Conservation (phyloP, 345 rosid species). For the Hibiscus mutabilis region DNA sequence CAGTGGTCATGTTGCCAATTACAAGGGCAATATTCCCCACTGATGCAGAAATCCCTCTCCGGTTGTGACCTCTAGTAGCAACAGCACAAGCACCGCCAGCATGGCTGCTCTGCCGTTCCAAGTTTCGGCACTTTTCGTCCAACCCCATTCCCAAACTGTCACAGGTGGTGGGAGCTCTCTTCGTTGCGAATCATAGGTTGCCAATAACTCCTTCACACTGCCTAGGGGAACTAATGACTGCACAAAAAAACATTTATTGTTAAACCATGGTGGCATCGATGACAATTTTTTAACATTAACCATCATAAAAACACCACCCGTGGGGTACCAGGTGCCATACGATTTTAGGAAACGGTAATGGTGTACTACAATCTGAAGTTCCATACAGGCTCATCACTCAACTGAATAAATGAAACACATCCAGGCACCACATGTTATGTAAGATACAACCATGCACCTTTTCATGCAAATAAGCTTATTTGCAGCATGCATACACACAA, state of each 20-base stretch:
- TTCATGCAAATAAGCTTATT: neutral
- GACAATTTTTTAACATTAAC: neutral
- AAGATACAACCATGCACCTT: no score
- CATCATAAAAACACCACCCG: no score
- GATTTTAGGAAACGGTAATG: no score
- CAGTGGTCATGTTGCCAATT: no score
- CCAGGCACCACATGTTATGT: no score
- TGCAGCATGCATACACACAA: neutral
- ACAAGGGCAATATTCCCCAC: conserved; percentile 76
- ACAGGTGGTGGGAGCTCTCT: conserved; percentile 88
- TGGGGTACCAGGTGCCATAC: no score
- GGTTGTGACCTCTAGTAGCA: conserved; percentile 85
- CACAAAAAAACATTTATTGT: conserved; percentile 12
- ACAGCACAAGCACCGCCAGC: conserved; percentile 77
- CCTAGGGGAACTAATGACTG: conserved; percentile 97
- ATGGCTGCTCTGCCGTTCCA: conserved; percentile 99
- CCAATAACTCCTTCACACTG: conserved; percentile 84
- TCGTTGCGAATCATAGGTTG: conserved; percentile 87
- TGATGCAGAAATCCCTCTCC: conserved; percentile 95
- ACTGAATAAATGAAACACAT: no score
- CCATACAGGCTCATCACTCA: no score
- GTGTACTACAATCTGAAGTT: no score
- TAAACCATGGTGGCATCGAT: neutral
- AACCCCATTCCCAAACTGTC: conserved; percentile 97
- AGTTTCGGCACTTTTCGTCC: conserved; percentile 99